Percentiles rank a stretch among this genome's conserved stretches.
Conservation (phyloP, 495 filamentous ascomycete genomes). For the Penicillium pulvis region DNA sequence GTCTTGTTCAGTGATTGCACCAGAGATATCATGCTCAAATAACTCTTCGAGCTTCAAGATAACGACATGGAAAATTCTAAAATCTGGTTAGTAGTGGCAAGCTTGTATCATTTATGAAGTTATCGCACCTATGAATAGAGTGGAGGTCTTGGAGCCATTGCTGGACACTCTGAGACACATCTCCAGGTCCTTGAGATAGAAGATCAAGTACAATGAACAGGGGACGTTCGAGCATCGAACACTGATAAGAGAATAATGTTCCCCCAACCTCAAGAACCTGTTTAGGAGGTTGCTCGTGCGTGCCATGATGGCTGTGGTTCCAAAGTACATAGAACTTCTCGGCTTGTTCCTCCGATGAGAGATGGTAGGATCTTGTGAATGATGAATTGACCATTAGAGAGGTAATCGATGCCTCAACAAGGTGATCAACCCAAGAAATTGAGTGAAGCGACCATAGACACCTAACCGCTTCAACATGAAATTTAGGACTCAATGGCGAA, state of each 20-base stretch:
- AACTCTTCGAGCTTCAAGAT: slow-evolving; percentile 42
- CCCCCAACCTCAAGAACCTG: slow-evolving; percentile 49
- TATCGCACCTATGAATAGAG: slow-evolving; percentile 44
- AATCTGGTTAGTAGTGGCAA: slow-evolving; percentile 15
- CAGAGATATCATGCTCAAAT: slow-evolving; percentile 29
- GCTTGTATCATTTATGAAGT: neutral
- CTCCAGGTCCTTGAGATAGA: slow-evolving; percentile 69
- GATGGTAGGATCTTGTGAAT: slow-evolving; percentile 24
- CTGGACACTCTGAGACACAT: slow-evolving; percentile 72
- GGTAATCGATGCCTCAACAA: slow-evolving; percentile 79
- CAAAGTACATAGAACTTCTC: slow-evolving; percentile 71
- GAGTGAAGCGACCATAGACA: slow-evolving; percentile 83
- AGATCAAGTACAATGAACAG: slow-evolving; percentile 82
- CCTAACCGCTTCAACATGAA: slow-evolving; percentile 89
- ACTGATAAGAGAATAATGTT: slow-evolving; percentile 39
- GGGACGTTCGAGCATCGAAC: slow-evolving; percentile 75
- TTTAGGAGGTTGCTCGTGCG: slow-evolving; percentile 52
- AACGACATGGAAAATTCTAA: slow-evolving; percentile 45
- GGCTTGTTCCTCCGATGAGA: slow-evolving; percentile 39
- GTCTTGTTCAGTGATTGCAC: slow-evolving; percentile 18
- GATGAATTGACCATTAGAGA: slow-evolving; percentile 64
- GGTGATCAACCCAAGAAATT: slow-evolving; percentile 55
- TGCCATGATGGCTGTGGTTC: slow-evolving; percentile 75
- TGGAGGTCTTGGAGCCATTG: slow-evolving; percentile 80
- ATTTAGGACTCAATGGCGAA: slow-evolving; percentile 78